phyloP scores from a whole-genome alignment of 768 basidiomycete genomes.

The Xerocomellus amylosporus region DNA sequence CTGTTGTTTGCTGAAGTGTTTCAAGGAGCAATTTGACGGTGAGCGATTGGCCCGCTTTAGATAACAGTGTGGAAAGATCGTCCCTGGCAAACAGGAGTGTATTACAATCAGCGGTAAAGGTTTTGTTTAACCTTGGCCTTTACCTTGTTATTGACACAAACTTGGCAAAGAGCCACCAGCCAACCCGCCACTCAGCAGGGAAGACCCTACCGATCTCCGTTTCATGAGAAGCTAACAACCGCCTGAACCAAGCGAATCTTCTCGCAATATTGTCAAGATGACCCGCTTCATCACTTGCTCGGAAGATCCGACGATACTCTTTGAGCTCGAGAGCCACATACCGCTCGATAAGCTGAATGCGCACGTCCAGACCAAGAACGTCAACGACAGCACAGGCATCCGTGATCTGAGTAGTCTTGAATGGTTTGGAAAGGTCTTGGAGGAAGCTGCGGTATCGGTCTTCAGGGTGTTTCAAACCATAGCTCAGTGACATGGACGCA shows the following conservation, averaged over 20 bases:
- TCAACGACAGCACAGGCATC: slow-evolving; percentile 91
- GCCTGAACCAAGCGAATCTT: slow-evolving; percentile 93
- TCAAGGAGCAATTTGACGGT: slow-evolving; percentile 82
- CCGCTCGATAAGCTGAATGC: slow-evolving; percentile 77
- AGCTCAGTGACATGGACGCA: slow-evolving; percentile 41
- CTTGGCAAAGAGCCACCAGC: slow-evolving; percentile 74
- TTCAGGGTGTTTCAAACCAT: background rate
- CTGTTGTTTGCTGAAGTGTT: slow-evolving; percentile 77
- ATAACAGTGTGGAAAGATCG: slow-evolving; percentile 76
- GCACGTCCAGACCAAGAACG: slow-evolving; percentile 81
- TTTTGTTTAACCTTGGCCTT: background rate
- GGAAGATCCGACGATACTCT: slow-evolving; percentile 95
- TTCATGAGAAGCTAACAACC: slow-evolving; percentile 82
- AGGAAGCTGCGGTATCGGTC: slow-evolving; percentile 56
- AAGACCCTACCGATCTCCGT: slow-evolving; percentile 82
- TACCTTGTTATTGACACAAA: slow-evolving; percentile 93
- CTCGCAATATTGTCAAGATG: slow-evolving; percentile 93
- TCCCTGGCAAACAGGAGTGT: slow-evolving; percentile 48
- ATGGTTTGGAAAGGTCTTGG: slow-evolving; percentile 67
- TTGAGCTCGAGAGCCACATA: slow-evolving; percentile 88
- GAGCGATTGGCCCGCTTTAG: slow-evolving; percentile 70
- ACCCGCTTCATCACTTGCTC: slow-evolving; percentile 90
- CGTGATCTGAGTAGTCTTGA: slow-evolving; percentile 62
- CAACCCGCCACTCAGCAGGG: slow-evolving; percentile 83
- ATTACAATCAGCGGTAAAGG: background rate